Base-by-base conservation (phyloP, 148 eudicot genomes). In the Camellia japonica region DNA sequence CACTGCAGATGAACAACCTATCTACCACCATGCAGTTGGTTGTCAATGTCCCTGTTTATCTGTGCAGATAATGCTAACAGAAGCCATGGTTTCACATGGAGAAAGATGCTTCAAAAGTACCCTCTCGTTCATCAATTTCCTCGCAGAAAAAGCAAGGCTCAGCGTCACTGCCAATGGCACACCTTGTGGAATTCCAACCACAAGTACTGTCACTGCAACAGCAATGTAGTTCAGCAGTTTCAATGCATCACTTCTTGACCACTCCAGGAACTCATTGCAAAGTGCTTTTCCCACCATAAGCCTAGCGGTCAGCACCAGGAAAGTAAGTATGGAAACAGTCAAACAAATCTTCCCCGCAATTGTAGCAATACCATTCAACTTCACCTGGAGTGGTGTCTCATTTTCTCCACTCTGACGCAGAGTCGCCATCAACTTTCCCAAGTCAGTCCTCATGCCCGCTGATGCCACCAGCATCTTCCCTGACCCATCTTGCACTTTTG, bases 61-160 rank as follows among this genome's bases (percentile, higher is more conserved):
- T 0, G 98, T 91, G 85, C 98, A 94, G 51, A 47, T 47, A 66
- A 92, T 94, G 84, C 87, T 89, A 55, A 93, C 88, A 60, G 98
- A 94, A 71, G 97, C 98, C 98, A 94, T 94, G 7, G 98, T 94
- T 82, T 94, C 98, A n/a, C 98, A 94, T 38, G 98, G 95, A 63
- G 98, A 86, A 30, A 95, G 90, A 86, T 91, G 95, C 73, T 94
- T 90, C 51, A 95, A 97, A 7, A 95, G 84, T 74, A 96, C 98
- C 80, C 83, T 91, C 49, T 95, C 92, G 52, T 66, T 86, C 96
- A 95, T 95, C 70, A 95, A 82, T 68, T 93, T 88, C 83, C 93
- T 93, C 98, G 93, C 93, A 6, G 98, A n/a, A n/a, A 96, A 84
- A 92, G n/a, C n/a, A 94, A 7, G 98, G 76, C 98, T 94, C 19